Evolutionary conservation across 2,329 filamentous ascomycete species (phyloP).

Genomic region (Ceratocystis lukuohia): DNA sequence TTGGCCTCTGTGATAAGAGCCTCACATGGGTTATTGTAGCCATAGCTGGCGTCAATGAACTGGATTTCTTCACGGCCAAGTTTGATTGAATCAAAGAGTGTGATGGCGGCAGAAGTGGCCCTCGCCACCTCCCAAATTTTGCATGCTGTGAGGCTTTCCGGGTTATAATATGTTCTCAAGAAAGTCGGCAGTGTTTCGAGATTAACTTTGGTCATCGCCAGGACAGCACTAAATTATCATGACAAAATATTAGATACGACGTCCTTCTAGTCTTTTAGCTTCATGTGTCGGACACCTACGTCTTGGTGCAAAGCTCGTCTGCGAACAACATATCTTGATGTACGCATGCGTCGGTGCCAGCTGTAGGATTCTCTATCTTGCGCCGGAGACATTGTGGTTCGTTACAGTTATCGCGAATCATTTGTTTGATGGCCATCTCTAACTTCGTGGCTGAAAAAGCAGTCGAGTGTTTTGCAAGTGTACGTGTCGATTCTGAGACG

Average conservation of each 20-base stretch:
- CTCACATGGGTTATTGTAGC: constrained; percentile 20
- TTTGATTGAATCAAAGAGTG: constrained; percentile 25
- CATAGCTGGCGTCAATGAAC: no score
- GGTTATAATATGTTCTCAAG: fast-evolving
- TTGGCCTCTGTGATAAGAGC: constrained; percentile 24
- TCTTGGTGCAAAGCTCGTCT: not conserved
- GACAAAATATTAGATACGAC: not conserved
- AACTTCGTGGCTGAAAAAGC: fast-evolving
- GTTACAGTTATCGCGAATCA: not conserved
- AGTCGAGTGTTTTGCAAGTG: not conserved
- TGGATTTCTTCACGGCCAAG: no score
- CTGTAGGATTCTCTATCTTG: fast-evolving
- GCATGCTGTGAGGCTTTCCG: constrained; percentile 20
- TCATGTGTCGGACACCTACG: not conserved
- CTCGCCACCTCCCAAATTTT: constrained; percentile 25
- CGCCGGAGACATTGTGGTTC: fast-evolving
- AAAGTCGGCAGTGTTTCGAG: constrained; percentile 18
- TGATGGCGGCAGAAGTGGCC: constrained; percentile 24
- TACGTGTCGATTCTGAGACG: fast-evolving
- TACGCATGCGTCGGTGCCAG: fast-evolving
- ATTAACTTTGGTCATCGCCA: not conserved
- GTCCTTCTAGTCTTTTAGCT: not conserved
- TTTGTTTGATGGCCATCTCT: not conserved
- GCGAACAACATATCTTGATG: not conserved
- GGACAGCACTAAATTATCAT: not conserved